Percentiles rank a stretch among this genome's conserved stretches.
These are phyloP conservation scores for Diospyros lotus DNA, from an alignment of 148 eudicot species.

Conservation along the genomic window DNA sequence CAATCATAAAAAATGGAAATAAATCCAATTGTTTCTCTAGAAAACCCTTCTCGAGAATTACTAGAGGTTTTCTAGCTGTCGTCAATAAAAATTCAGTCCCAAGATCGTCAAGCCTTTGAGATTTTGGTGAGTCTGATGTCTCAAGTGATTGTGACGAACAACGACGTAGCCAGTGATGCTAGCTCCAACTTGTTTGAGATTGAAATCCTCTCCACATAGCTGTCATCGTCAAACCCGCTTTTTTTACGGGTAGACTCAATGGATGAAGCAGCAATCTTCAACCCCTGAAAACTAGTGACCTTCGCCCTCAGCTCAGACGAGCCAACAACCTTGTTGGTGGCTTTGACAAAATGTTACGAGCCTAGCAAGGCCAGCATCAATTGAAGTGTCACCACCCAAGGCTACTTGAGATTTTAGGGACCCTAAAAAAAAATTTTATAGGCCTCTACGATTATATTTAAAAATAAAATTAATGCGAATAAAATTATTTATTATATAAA, in stretches of 20 bases:
- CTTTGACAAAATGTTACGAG: constrained; percentile 66
- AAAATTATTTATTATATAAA: too few relatives aligned
- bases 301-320: constrained; percentile 17
- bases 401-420: too few relatives aligned
- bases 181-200: constrained; percentile 87
- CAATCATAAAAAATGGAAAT: constrained; percentile 23
- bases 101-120: constrained; percentile 3
- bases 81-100: constrained; percentile 3
- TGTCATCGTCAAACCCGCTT: constrained; percentile 32
- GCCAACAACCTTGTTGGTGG: constrained; percentile 47
- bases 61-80: constrained; percentile 64
- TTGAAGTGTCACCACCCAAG: constrained; percentile 72
- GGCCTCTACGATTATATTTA: too few relatives aligned
- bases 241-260: constrained; percentile 41
- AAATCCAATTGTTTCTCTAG: constrained; percentile 6
- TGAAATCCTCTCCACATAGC: constrained; percentile 54
- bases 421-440: too few relatives aligned
- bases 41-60: constrained; percentile 60
- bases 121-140: constrained; percentile 41
- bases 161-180: constrained; percentile 66
- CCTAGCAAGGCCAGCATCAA: constrained; percentile 83
- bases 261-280: constrained; percentile 38
- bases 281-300: constrained; percentile 16
- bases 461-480: too few relatives aligned
- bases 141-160: constrained; percentile 41